Percentiles rank a stretch among this genome's conserved stretches.
Conservation (phyloP, 768 basidiomycete genomes). For the Dacryopinax primogenitus region DNA sequence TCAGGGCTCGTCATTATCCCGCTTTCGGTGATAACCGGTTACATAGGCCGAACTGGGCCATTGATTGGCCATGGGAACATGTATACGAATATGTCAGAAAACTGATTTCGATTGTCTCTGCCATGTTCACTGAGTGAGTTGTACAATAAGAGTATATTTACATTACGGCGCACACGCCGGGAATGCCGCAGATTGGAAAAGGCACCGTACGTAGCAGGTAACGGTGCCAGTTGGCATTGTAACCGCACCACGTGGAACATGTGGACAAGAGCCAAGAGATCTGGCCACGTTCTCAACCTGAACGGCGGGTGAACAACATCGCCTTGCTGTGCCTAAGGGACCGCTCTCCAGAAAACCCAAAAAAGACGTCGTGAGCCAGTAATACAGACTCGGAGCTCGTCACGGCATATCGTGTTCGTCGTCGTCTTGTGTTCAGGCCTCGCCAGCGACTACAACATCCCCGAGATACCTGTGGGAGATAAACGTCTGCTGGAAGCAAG, state of each 20-base stretch:
- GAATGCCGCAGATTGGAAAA: no score
- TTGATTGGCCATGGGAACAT: background rate
- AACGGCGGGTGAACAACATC: background rate
- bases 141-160: conserved; percentile 7
- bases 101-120: background rate
- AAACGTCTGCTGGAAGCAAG: background rate
- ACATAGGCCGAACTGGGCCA: background rate
- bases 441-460: background rate
- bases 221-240: background rate
- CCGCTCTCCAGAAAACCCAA: conserved; percentile 7
- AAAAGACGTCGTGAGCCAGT: background rate
- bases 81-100: background rate
- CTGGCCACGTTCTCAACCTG: background rate
- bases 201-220: no score
- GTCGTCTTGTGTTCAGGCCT: background rate
- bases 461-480: background rate
- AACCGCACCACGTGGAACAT: background rate
- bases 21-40: background rate
- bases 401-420: background rate
- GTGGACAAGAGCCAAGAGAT: background rate
- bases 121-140: background rate
- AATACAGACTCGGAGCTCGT: background rate
- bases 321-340: background rate
- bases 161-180: no score
- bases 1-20: background rate